phyloP scores from a whole-genome alignment of 2,329 filamentous ascomycete species.

The Fusarium succisae region DNA sequence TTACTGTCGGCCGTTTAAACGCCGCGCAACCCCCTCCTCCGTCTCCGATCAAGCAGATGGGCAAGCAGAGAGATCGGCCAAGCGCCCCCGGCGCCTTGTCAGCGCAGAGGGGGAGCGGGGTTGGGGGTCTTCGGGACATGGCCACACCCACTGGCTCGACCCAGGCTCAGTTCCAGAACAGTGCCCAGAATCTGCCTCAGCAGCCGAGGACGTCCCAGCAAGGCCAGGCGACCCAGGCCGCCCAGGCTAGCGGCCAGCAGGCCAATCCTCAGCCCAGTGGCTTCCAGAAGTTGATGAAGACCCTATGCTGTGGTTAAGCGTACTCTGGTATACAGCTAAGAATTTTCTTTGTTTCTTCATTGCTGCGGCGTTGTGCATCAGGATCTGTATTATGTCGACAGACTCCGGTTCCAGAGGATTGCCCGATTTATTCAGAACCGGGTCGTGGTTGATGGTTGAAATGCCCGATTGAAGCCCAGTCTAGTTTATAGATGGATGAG shows the following conservation, averaged over 20 bases:
- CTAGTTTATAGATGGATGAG: background rate
- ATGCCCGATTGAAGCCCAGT: constrained; percentile 7
- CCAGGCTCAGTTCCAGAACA: constrained; percentile 96
- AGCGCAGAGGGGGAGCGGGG: constrained; percentile 80
- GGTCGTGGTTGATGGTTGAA: constrained; percentile 18
- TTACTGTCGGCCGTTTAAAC: constrained; percentile 91
- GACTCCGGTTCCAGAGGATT: constrained; percentile 21
- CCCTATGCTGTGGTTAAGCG: constrained; percentile 84
- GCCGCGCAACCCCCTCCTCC: constrained; percentile 89
- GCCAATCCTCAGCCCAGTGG: constrained; percentile 80
- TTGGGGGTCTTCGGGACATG: constrained; percentile 77
- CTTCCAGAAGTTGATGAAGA: constrained; percentile 92
- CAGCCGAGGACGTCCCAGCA: constrained; percentile 70
- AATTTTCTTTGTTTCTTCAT: constrained; percentile 44
- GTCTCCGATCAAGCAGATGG: constrained; percentile 83
- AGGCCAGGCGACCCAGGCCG: constrained; percentile 64
- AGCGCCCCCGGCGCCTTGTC: constrained; percentile 78
- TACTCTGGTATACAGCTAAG: constrained; percentile 34
- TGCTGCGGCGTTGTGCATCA: constrained; percentile 41
- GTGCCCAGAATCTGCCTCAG: constrained; percentile 84
- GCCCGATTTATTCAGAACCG: background rate
- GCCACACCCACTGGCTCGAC: constrained; percentile 89
- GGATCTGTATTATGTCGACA: constrained; percentile 29
- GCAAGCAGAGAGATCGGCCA: constrained; percentile 79
- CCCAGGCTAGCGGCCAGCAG: constrained; percentile 63